Evolutionary conservation across 495 filamentous ascomycete genomes (phyloP).

Genomic region (Geopyxis carbonaria): DNA sequence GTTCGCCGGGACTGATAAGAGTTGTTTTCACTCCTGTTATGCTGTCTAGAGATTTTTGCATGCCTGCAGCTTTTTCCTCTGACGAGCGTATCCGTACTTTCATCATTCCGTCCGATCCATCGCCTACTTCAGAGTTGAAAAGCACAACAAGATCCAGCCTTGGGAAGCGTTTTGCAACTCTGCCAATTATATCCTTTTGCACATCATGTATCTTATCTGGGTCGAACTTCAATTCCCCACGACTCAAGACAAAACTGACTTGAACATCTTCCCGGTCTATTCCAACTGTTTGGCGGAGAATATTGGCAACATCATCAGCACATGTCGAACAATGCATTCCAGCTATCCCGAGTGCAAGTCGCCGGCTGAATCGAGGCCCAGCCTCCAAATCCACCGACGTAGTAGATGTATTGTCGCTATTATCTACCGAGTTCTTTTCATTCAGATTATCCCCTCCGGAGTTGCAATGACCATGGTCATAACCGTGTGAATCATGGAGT

Average conservation of each 20-base stretch:
- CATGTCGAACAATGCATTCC: constrained; percentile 24
- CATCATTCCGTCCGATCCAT: constrained; percentile 14
- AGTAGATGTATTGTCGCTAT: neutral
- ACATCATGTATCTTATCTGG: constrained; percentile 11
- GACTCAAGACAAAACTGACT: constrained; percentile 20
- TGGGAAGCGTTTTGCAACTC: constrained; percentile 13
- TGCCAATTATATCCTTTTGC: constrained; percentile 7
- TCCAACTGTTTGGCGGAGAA: constrained; percentile 14
- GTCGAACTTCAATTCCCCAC: constrained; percentile 17
- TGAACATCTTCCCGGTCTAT: constrained; percentile 14
- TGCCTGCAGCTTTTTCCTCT: constrained; percentile 2
- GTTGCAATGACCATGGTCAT: neutral
- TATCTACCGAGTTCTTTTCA: neutral
- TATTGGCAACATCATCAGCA: constrained; percentile 17
- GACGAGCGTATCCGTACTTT: constrained; percentile 11
- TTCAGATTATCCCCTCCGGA: neutral
- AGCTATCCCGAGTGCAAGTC: constrained; percentile 13
- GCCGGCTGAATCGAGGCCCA: constrained; percentile 3
- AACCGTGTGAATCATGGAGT: neutral
- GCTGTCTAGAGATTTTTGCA: constrained; percentile 2
- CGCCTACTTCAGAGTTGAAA: constrained; percentile 7
- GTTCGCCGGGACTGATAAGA: constrained; percentile 7
- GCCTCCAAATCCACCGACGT: neutral
- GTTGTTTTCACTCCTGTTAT: constrained; percentile 11
- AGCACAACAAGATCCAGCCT: constrained; percentile 18